A percentile compares a stretch with the other conserved stretches of the same genome.
These are phyloP conservation scores for Bruguiera sexangula DNA, from an alignment of 345 rosid species.

Conservation along the genomic window DNA sequence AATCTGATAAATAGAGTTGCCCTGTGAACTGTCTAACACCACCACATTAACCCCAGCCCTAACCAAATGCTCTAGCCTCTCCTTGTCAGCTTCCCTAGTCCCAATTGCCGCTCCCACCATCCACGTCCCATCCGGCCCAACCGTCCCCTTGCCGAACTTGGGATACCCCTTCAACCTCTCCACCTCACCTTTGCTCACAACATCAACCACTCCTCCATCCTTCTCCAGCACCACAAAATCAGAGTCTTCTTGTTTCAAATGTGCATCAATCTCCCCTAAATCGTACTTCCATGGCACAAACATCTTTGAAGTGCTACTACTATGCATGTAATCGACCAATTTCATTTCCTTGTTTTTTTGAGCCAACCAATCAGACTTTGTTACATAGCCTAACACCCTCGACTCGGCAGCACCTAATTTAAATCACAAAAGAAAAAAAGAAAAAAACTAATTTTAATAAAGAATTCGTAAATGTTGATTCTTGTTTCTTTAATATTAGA, in stretches of 20 bases:
- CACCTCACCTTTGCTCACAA: conserved; percentile 61
- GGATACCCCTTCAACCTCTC: conserved; percentile 74
- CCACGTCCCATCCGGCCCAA: conserved; percentile 77
- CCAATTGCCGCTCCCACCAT: conserved; percentile 94
- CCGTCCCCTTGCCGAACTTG: conserved; percentile 53
- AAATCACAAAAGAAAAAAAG: conserved; percentile 32
- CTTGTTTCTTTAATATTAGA: too few relatives aligned
- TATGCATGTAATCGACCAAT: conserved; percentile 53
- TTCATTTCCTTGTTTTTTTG: conserved; percentile 52
- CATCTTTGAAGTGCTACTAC: conserved; percentile 36
- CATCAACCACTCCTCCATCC: conserved; percentile 61
- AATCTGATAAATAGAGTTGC: conserved; percentile 80
- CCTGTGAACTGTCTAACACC: conserved; percentile 90
- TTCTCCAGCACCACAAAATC: conserved; percentile 60
- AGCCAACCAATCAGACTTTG: conserved; percentile 51
- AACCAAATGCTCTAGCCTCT: conserved; percentile 73
- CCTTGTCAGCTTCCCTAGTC: conserved; percentile 73
- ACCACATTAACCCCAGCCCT: conserved; percentile 64
- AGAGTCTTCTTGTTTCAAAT: conserved; percentile 36
- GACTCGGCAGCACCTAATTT: conserved; percentile 42
- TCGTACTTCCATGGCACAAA: conserved; percentile 54
- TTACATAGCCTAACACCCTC: conserved; percentile 55
- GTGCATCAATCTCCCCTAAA: conserved; percentile 42
- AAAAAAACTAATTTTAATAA: not conserved
- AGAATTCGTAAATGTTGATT: too few relatives aligned